phyloP scores from a whole-genome alignment of 1,284 basidiomycete species.

The Quambalaria eucalypti region DNA sequence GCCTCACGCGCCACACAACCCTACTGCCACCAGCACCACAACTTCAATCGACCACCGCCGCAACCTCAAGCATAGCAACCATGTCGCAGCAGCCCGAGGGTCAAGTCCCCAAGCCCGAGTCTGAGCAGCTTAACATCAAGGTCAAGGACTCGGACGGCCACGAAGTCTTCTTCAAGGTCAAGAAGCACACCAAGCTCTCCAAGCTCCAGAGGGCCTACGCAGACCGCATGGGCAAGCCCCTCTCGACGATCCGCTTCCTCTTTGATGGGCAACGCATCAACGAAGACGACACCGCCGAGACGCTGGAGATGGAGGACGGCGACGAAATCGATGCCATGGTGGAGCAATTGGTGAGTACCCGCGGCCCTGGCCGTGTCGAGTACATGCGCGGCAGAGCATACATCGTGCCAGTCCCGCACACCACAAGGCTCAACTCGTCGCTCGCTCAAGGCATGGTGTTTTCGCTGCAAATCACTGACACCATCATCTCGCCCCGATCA shows the following conservation, averaged over 20 bases:
- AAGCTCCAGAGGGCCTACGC: slow-evolving; percentile 91
- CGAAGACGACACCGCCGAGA: slow-evolving; percentile 44
- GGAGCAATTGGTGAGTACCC: slow-evolving; percentile 37
- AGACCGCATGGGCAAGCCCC: slow-evolving; percentile 72
- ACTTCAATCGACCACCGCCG: neutral
- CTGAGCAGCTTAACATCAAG: slow-evolving; percentile 47
- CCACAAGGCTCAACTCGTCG: too few species aligned
- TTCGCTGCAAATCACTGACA: too few species aligned
- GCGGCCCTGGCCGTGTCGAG: too few species aligned
- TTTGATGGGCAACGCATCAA: slow-evolving; percentile 43
- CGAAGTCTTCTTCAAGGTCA: slow-evolving; percentile 97
- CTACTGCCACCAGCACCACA: too few species aligned
- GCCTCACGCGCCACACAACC: too few species aligned
- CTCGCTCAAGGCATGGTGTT: too few species aligned
- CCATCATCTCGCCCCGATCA: too few species aligned
- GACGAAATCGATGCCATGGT: slow-evolving; percentile 47
- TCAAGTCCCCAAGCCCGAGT: slow-evolving; percentile 39
- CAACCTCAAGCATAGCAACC: neutral
- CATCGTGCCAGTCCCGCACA: too few species aligned
- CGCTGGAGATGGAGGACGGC: slow-evolving; percentile 44
- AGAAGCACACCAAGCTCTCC: slow-evolving; percentile 81
- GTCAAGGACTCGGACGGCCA: slow-evolving; percentile 55
- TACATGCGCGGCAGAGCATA: too few species aligned
- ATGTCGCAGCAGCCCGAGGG: slow-evolving; percentile 38
- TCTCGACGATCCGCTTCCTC: slow-evolving; percentile 43